phyloP scores from a whole-genome alignment of 768 basidiomycete species.

The Dictyophora rubrovolvata region DNA sequence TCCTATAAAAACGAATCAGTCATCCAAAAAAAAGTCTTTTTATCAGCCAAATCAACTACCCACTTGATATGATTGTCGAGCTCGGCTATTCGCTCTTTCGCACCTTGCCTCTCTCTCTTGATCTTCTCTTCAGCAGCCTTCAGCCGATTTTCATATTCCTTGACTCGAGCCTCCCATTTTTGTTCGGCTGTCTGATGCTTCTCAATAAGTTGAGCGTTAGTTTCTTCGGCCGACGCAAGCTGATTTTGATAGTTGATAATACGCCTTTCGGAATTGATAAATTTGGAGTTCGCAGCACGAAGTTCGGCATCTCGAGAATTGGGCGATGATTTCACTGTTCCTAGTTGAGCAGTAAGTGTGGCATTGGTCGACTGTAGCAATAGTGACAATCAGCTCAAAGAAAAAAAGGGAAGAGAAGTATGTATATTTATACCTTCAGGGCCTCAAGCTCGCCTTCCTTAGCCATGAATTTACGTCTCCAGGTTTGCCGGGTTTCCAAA shows the following conservation, averaged over 20 bases:
- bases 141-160: conserved; percentile 77
- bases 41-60: conserved; percentile 14
- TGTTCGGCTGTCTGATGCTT: conserved; percentile 63
- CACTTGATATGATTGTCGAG: conserved; percentile 65
- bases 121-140: conserved; percentile 83
- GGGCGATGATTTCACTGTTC: conserved; percentile 48
- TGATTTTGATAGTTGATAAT: conserved; percentile 80
- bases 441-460: conserved; percentile 89
- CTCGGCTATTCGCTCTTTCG: conserved; percentile 74
- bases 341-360: conserved; percentile 65
- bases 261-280: conserved; percentile 79
- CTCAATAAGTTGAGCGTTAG: conserved; percentile 62
- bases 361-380: conserved; percentile 50
- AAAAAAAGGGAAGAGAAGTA: neutral
- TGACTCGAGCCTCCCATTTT: conserved; percentile 94
- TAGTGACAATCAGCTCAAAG: neutral
- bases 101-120: conserved; percentile 88
- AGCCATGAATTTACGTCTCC: conserved; percentile 71
- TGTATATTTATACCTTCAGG: conserved; percentile 56
- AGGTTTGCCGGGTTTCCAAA: conserved; percentile 68
- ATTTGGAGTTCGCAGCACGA: conserved; percentile 58
- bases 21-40: conserved; percentile 6
- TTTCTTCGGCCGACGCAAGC: conserved; percentile 74
- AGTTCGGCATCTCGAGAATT: conserved; percentile 60
- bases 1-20: conserved; percentile 31